phyloP scores from a whole-genome alignment of 2,329 filamentous ascomycete species.

The Arthrobotrys conoides region DNA sequence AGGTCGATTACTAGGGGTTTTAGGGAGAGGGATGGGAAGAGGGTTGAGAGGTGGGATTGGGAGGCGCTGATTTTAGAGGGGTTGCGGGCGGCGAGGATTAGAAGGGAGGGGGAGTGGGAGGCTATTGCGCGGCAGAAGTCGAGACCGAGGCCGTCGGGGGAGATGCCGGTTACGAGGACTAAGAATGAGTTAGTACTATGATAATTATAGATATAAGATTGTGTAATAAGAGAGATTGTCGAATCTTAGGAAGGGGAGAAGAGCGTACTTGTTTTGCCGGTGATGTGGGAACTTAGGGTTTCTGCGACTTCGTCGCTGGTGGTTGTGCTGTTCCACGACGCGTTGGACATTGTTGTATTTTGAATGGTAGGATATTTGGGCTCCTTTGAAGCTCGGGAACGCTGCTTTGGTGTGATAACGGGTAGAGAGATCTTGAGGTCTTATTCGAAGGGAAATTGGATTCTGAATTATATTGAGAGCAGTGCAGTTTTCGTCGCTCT shows the following conservation, averaged over 20 bases:
- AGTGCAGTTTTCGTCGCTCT: not conserved
- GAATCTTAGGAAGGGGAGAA: not conserved
- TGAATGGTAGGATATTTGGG: not conserved
- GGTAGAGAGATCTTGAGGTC: not conserved
- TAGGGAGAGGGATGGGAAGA: constrained; percentile 66
- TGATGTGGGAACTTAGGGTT: constrained; percentile 41
- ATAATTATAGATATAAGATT: not conserved
- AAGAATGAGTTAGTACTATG: not conserved
- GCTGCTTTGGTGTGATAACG: not conserved
- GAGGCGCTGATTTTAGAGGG: constrained; percentile 67
- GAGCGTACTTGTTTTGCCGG: constrained; percentile 46
- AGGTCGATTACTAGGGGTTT: constrained; percentile 68
- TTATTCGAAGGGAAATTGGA: too few relatives aligned
- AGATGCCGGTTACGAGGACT: constrained; percentile 69
- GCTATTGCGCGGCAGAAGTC: constrained; percentile 67
- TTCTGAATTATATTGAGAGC: not conserved
- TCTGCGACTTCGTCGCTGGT: constrained; percentile 59
- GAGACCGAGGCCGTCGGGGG: constrained; percentile 67
- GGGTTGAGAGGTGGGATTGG: constrained; percentile 66
- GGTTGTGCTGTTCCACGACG: constrained; percentile 47
- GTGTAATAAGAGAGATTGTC: not conserved
- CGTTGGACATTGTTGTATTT: constrained; percentile 55
- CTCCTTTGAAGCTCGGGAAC: too few relatives aligned
- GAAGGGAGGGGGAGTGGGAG: constrained; percentile 67
- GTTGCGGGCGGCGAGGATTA: constrained; percentile 70